Evolutionary conservation across 352 stramenopile genomes (phyloP).

Genomic region (Pythium phragmitis): DNA sequence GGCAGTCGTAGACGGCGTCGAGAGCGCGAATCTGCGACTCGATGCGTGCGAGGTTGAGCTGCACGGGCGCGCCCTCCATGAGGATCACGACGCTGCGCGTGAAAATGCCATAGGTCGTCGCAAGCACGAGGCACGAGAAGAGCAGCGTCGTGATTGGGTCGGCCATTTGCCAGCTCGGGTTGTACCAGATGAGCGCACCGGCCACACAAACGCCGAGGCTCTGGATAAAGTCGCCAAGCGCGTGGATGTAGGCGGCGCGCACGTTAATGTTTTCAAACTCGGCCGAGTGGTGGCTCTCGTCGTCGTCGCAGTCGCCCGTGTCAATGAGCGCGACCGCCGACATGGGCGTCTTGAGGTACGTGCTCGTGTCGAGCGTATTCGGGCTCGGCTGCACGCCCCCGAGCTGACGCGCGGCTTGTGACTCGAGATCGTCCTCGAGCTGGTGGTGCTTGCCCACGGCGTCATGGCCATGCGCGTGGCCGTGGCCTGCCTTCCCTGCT

Average conservation of each 20-base stretch:
- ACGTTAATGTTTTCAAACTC: slow-evolving; percentile 94
- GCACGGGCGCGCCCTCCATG: slow-evolving; percentile 91
- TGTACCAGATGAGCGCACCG: slow-evolving; percentile 96
- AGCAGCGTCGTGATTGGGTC: slow-evolving; percentile 97
- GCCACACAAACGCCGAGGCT: slow-evolving; percentile 96
- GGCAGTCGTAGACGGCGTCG: slow-evolving; percentile 90
- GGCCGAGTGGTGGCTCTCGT: slow-evolving; percentile 31
- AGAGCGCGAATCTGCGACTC: slow-evolving; percentile 64
- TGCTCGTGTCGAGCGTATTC: slow-evolving; percentile 39
- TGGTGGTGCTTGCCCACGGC: slow-evolving; percentile 22
- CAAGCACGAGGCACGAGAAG: slow-evolving; percentile 95
- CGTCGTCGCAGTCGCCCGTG: slow-evolving; percentile 23
- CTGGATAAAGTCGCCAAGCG: slow-evolving; percentile 96
- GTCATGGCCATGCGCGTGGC: slow-evolving; percentile 26
- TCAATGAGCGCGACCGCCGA: slow-evolving; percentile 76
- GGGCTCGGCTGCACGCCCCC: slow-evolving; percentile 40
- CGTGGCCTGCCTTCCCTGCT: slow-evolving; percentile 21
- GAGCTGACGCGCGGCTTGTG: slow-evolving; percentile 15
- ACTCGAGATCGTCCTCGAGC: slow-evolving; percentile 26
- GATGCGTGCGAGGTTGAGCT: slow-evolving; percentile 48
- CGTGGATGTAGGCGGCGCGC: slow-evolving; percentile 97
- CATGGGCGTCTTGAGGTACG: slow-evolving; percentile 71
- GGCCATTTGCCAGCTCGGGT: slow-evolving; percentile 92
- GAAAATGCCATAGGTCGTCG: slow-evolving; percentile 93
- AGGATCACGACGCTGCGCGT: slow-evolving; percentile 91